These are phyloP conservation scores for Teunomyces lycoperdinae DNA, from an alignment of 805 yeast species.

Conservation along the genomic window DNA sequence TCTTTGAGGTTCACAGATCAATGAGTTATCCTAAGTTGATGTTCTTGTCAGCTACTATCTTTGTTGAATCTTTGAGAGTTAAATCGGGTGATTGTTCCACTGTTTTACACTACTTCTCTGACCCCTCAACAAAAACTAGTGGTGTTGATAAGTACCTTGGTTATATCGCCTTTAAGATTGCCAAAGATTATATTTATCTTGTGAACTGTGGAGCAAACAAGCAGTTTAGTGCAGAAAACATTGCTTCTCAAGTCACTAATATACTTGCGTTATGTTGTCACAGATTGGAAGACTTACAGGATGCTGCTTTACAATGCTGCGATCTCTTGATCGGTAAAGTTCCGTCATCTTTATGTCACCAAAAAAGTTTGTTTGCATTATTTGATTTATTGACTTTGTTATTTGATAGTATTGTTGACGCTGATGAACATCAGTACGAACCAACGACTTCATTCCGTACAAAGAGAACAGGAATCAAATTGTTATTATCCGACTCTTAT, in stretches of 20 bases:
- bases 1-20: constrained; percentile 48
- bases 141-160: constrained; percentile 70
- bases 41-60: constrained; percentile 79
- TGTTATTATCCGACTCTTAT: constrained; percentile 71
- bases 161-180: constrained; percentile 57
- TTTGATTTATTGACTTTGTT: constrained; percentile 77
- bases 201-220: constrained; percentile 53
- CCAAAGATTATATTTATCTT: constrained; percentile 52
- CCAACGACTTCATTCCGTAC: constrained; percentile 69
- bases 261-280: constrained; percentile 74
- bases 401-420: constrained; percentile 78
- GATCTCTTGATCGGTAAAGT: constrained; percentile 60
- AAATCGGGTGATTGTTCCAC: constrained; percentile 78
- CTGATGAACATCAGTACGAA: constrained; percentile 78
- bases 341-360: constrained; percentile 80
- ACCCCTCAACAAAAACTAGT: constrained; percentile 70
- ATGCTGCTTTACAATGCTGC: constrained; percentile 75
- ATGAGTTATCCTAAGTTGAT: constrained; percentile 75
- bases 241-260: constrained; percentile 65
- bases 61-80: constrained; percentile 77
- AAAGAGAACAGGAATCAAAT: constrained; percentile 42
- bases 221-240: constrained; percentile 53
- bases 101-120: constrained; percentile 76
- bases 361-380: constrained; percentile 67
- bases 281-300: constrained; percentile 70